A percentile compares a stretch with the other conserved stretches of the same genome.
phyloP scores from a whole-genome alignment of 768 basidiomycete genomes.

The Lepiota subincarnata region DNA sequence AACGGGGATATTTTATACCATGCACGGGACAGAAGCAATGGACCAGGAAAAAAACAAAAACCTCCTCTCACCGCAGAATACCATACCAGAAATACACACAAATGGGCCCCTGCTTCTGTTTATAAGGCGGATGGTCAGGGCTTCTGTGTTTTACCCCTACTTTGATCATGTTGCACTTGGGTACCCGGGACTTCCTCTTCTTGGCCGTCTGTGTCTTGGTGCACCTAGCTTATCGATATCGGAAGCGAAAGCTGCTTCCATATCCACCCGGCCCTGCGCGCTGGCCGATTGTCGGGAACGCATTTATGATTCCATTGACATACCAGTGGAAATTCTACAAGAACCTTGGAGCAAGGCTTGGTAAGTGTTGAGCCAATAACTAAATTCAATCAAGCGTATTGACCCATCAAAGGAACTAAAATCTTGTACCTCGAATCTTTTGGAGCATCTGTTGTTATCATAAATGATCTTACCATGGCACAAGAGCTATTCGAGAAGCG shows the following conservation, averaged over 20 bases:
- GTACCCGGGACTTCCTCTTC: neutral
- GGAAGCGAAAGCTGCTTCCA: neutral
- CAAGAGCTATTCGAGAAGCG: constrained; percentile 13
- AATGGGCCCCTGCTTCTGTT: too few species aligned
- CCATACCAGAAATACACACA: too few species aligned
- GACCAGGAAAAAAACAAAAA: too few species aligned
- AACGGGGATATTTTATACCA: too few species aligned
- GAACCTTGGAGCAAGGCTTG: neutral
- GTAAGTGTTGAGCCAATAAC: neutral
- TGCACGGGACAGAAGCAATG: too few species aligned
- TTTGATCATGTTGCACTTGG: neutral
- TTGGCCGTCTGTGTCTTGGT: neutral
- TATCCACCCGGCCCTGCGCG: constrained; percentile 1
- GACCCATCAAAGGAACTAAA: neutral
- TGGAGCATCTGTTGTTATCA: constrained; percentile 1
- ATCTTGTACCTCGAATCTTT: constrained; percentile 5
- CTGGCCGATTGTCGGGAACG: constrained; percentile 11
- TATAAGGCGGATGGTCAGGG: too few species aligned
- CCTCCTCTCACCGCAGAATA: too few species aligned
- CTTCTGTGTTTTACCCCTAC: too few species aligned
- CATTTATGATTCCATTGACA: constrained; percentile 6
- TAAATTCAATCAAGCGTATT: too few species aligned
- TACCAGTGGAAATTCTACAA: neutral
- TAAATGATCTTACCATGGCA: constrained; percentile 8
- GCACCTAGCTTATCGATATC: neutral